Percentiles rank a stretch among this genome's conserved stretches.
phyloP scores from a whole-genome alignment of 768 basidiomycete genomes.

The Kwoniella shandongensis region DNA sequence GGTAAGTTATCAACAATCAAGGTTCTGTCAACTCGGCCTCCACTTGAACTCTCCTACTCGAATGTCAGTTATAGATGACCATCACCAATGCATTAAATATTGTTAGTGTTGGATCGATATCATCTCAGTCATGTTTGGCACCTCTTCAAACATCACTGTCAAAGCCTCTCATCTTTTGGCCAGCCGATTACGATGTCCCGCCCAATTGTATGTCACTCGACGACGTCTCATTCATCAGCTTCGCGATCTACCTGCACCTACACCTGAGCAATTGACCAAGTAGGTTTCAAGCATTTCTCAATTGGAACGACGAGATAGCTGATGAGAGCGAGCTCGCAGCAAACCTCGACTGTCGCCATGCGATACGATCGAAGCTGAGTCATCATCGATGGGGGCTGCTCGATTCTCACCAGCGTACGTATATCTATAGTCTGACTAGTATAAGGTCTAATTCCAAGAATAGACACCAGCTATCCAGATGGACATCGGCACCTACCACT shows the following conservation, averaged over 20 bases:
- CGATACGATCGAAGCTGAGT: conserved; percentile 19
- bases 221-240: conserved; percentile 21
- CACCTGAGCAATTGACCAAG: conserved; percentile 16
- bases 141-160: too few species aligned
- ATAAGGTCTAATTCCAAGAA: neutral
- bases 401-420: conserved; percentile 22
- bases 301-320: too few species aligned
- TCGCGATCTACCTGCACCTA: conserved; percentile 25
- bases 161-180: too few species aligned
- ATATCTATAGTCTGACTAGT: neutral
- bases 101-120: too few species aligned
- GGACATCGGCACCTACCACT: conserved; percentile 32
- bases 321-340: neutral
- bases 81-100: too few species aligned
- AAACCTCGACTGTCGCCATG: conserved; percentile 26
- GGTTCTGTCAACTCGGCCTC: neutral
- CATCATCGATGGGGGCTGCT: conserved; percentile 21
- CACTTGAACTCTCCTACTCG: conserved; percentile 6
- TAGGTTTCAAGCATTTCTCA: too few species aligned
- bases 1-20: neutral
- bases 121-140: too few species aligned
- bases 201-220: too few species aligned
- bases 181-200: too few species aligned
- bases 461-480: conserved; percentile 37
- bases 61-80: neutral